These are phyloP conservation scores for bread wheat (Triticum aestivum) DNA, from an alignment of 176 grass and related monocot species.

Conservation along the genomic window DNA sequence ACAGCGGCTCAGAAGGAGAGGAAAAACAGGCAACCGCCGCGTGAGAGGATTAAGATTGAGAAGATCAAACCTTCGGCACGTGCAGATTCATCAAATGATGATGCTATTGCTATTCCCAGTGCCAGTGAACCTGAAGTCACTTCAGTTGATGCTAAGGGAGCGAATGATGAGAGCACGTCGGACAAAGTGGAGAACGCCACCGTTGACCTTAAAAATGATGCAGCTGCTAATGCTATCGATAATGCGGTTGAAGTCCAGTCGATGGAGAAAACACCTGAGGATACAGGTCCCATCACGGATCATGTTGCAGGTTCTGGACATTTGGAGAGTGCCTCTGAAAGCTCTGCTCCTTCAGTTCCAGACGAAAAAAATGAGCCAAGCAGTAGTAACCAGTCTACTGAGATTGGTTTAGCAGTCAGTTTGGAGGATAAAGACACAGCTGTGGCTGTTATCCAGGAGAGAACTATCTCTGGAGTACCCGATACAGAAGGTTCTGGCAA, in stretches of 20 bases:
- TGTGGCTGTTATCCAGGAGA: slow-evolving; percentile 54
- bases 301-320: slow-evolving; percentile 22
- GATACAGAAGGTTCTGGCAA: slow-evolving; percentile 34
- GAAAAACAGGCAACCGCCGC: slow-evolving; percentile 47
- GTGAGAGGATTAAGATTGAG: slow-evolving; percentile 50
- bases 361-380: slow-evolving; percentile 36
- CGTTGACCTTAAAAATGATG: slow-evolving; percentile 34
- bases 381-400: slow-evolving; percentile 35
- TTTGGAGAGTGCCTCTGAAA: slow-evolving; percentile 35
- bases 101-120: slow-evolving; percentile 55
- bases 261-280: slow-evolving; percentile 29
- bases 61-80: slow-evolving; percentile 43
- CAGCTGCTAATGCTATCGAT: slow-evolving; percentile 30
- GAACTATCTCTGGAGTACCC: slow-evolving; percentile 42
- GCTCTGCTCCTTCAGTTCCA: slow-evolving; percentile 28
- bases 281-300: slow-evolving; percentile 42
- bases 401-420: slow-evolving; percentile 43
- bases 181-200: slow-evolving; percentile 36
- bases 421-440: slow-evolving; percentile 44
- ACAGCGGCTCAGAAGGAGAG: slow-evolving; percentile 44
- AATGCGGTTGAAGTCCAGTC: slow-evolving; percentile 33
- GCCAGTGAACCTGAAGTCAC: slow-evolving; percentile 39
- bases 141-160: slow-evolving; percentile 39
- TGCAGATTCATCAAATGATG: slow-evolving; percentile 40
- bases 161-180: slow-evolving; percentile 18